Evolutionary conservation across 129 eudicot genomes (phyloP).

Genomic region (Artemisia argyi): DNA sequence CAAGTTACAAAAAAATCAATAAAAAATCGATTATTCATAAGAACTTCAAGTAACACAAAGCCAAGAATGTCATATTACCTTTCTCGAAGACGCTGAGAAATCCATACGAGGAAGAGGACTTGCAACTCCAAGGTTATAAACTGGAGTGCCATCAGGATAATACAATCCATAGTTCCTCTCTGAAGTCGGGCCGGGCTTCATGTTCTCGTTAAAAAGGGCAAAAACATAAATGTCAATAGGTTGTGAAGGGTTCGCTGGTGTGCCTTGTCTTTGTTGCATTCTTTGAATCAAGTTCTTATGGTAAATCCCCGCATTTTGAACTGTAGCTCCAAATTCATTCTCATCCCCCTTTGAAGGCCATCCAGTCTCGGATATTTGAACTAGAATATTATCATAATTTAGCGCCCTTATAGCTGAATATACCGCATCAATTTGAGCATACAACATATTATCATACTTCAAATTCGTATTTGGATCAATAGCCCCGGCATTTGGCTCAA

Average conservation of each 20-base stretch:
- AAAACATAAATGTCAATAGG: constrained; percentile 81
- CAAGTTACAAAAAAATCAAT: constrained; percentile 4
- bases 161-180: constrained; percentile 96
- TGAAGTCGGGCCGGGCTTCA: constrained; percentile 88
- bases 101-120: constrained; percentile 61
- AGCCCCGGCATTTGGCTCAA: constrained; percentile 66
- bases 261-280: constrained; percentile 60
- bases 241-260: constrained; percentile 76
- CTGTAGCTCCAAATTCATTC: constrained; percentile 79
- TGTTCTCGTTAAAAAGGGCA: constrained; percentile 90
- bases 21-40: neutral
- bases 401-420: constrained; percentile 77
- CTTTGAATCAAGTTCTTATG: constrained; percentile 77
- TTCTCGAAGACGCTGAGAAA: constrained; percentile 58
- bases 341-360: constrained; percentile 99
- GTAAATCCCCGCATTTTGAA: constrained; percentile 73
- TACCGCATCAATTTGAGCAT: constrained; percentile 96
- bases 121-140: constrained; percentile 75
- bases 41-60: constrained; percentile 2
- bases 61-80: constrained; percentile 40
- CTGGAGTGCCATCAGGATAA: constrained; percentile 84
- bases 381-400: constrained; percentile 58
- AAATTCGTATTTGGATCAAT: constrained; percentile 59
- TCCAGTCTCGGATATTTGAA: constrained; percentile 90
- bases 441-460: constrained; percentile 91